Evolutionary conservation across 345 rosid species (phyloP), one percentile per base, ranked within the genome.

Genomic region (Jatropha curcas): DNA sequence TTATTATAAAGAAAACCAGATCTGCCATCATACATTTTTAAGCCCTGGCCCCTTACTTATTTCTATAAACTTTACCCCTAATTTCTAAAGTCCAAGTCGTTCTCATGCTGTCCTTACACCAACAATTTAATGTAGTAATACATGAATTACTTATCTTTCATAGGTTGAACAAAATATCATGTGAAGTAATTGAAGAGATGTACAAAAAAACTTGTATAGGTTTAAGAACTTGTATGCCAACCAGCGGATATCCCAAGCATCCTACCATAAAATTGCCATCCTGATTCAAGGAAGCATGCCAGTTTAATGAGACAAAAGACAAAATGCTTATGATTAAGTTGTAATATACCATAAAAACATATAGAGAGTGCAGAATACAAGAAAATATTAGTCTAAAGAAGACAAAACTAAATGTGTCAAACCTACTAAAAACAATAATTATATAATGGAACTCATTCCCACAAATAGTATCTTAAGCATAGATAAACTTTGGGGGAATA

Each of bases 211-310:
- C 7, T 7, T 39, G 7, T 55, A 50, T 27, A 68, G n/a, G 48
- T 71, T 70, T 11, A 28, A 55, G 14, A 16, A 59, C 12, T 78
- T 70, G 60, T n/a, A 56, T 56, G 79, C 80, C 43, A 79, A 93
- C 98, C 92, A 89, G 92, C 20, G 98, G 98, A 79, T 46, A 94
- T 48, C 91, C 86, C 71, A 81, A 77, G 88, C 98, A 94, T 60
- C 98, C 97, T 80, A 94, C 98, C 97, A 94, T 89, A 79, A 88
- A 92, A 77, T 89, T 90, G 65, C 95, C 92, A 77, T 89, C 98
- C 98, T 93, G 86, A 76, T 71, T 57, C 72, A 56, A 78, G 33
- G 28, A 53, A 43, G 64, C 59, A 75, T 39, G 78, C 57, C 30
- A 14, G 28, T 58, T 67, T 65, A 51, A 56, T 72, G 50, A 76